Evolutionary conservation across 2,329 filamentous ascomycete genomes (phyloP).

Genomic region (Lizonia empirigonia): DNA sequence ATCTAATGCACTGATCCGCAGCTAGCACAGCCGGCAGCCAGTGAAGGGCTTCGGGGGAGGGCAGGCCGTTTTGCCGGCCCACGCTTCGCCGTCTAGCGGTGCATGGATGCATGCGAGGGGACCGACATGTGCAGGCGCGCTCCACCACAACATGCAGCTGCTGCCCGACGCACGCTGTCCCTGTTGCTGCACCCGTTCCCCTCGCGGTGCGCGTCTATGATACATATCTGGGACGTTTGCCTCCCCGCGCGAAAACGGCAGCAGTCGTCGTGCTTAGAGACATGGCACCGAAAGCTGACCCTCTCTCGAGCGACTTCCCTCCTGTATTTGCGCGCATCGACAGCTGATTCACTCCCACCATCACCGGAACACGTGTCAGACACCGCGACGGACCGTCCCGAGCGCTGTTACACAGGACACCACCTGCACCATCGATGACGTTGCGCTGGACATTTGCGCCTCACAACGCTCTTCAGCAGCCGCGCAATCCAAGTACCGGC

Average conservation of each 20-base stretch:
- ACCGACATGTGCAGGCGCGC: constrained; percentile 8
- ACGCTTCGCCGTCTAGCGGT: constrained; percentile 22
- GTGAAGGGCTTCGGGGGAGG: constrained; percentile 11
- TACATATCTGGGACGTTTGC: not conserved
- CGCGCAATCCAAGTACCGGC: not conserved
- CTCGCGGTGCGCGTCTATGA: not conserved
- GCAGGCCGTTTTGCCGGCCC: constrained; percentile 22
- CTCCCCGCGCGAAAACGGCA: not conserved
- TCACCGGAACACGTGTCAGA: not conserved
- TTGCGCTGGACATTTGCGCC: constrained; percentile 2
- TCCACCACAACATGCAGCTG: constrained; percentile 15
- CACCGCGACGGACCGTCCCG: constrained; percentile 5
- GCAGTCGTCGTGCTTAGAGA: constrained; percentile 15
- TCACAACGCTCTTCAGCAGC: constrained; percentile 5
- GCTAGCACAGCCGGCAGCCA: constrained; percentile 16
- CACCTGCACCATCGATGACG: constrained; percentile 10
- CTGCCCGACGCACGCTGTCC: constrained; percentile 12
- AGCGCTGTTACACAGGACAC: constrained; percentile 4
- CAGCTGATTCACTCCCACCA: constrained; percentile 5
- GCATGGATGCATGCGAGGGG: constrained; percentile 10
- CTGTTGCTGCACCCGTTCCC: not conserved
- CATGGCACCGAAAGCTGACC: constrained; percentile 45
- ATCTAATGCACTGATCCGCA: constrained; percentile 17
- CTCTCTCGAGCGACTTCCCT: constrained; percentile 46
- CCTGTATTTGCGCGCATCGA: constrained; percentile 36